Evolutionary conservation across 257 asterid genomes (phyloP).

Genomic region (Agastache rugosa): DNA sequence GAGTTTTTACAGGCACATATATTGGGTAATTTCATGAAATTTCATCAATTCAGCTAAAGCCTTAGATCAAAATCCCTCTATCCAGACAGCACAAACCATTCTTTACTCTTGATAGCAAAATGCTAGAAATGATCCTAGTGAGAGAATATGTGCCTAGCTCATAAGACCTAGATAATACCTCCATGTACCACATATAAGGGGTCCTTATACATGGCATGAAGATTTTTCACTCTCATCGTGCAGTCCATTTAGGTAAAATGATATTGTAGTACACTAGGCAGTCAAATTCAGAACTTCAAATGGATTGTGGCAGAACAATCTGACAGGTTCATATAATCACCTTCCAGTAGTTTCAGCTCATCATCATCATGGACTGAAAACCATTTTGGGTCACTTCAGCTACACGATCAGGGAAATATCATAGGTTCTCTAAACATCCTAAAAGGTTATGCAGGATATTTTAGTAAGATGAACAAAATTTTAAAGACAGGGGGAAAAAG

Average conservation of each 20-base stretch:
- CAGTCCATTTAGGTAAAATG: not conserved
- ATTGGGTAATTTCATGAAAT: no score
- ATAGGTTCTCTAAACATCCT: not conserved
- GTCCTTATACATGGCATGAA: not conserved
- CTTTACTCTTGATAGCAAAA: no score
- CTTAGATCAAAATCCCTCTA: no score
- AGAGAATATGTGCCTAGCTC: no score
- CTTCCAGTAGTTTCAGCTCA: not conserved
- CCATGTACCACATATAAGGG: not conserved
- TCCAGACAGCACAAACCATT: no score
- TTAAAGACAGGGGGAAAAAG: not conserved
- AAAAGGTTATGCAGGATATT: not conserved
- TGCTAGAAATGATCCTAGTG: no score
- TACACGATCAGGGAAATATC: not conserved
- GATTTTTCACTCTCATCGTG: constrained; percentile 2
- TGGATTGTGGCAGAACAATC: constrained; percentile 13
- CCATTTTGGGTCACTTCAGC: not conserved
- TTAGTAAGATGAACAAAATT: not conserved
- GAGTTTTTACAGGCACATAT: no score
- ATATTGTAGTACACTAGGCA: not conserved
- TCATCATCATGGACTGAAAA: not conserved
- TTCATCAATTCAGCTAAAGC: no score
- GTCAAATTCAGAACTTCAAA: not conserved
- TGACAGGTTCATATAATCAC: constrained; percentile 5
- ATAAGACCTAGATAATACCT: no score